Conservation (phyloP, 768 basidiomycete species). For the Kwoniella sp. region DNA sequence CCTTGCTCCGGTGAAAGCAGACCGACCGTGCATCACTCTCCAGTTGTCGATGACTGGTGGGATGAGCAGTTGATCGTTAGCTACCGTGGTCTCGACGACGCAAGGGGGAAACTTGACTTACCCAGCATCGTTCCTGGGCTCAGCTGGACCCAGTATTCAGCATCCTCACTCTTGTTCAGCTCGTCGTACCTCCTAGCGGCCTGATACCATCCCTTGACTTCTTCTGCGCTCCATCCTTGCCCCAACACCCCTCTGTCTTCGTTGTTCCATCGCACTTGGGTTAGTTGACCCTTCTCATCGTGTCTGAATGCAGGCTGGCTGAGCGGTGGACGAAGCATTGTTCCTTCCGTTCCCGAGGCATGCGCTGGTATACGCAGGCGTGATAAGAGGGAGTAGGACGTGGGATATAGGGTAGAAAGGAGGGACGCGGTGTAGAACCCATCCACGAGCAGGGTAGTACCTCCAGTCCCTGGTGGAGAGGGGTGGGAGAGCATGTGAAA, state of each 20-base stretch:
- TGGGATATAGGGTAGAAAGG: constrained; percentile 71
- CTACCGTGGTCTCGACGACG: neutral
- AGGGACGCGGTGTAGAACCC: constrained; percentile 88
- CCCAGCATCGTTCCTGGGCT: constrained; percentile 81
- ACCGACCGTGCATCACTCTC: constrained; percentile 91
- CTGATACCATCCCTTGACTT: constrained; percentile 83
- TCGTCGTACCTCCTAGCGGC: constrained; percentile 79
- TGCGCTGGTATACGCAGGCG: constrained; percentile 74
- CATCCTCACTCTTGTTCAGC: constrained; percentile 74
- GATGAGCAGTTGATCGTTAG: neutral
- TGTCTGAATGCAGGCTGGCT: constrained; percentile 75
- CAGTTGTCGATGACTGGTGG: constrained; percentile 84
- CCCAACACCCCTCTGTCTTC: constrained; percentile 85
- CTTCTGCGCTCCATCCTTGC: constrained; percentile 58
- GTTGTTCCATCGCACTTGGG: constrained; percentile 89
- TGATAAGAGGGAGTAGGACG: constrained; percentile 70
- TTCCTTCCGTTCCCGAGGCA: constrained; percentile 74
- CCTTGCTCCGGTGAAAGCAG: constrained; percentile 80
- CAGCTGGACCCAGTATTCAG: constrained; percentile 91
- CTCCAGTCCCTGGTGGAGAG: constrained; percentile 72
- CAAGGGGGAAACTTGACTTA: constrained; percentile 57
- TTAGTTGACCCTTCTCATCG: constrained; percentile 67
- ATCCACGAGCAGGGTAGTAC: constrained; percentile 88
- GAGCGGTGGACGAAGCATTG: constrained; percentile 59
- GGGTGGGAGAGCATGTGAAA: constrained; percentile 82